phyloP scores from a whole-genome alignment of 176 grass and related monocot genomes.

The Cenchrus fungigraminus region DNA sequence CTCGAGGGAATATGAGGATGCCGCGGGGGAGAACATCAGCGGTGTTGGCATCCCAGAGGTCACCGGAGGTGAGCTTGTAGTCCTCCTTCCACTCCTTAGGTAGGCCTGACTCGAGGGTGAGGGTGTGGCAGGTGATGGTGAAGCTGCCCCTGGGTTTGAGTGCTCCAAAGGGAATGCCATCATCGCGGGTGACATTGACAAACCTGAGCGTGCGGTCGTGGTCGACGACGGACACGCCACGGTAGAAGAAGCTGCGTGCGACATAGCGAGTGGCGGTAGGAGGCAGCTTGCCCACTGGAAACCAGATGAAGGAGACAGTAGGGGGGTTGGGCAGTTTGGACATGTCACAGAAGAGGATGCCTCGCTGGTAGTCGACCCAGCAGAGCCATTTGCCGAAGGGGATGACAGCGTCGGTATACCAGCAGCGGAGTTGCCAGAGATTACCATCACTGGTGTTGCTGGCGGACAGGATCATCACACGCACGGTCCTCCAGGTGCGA shows the following conservation, averaged over 20 bases:
- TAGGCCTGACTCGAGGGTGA: neutral
- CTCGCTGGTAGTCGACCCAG: too few species aligned
- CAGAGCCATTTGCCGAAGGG: too few species aligned
- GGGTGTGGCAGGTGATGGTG: constrained; percentile 29
- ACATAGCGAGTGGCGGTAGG: neutral
- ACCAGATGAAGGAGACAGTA: neutral
- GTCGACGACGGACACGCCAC: neutral
- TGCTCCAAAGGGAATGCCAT: neutral
- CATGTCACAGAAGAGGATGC: too few species aligned
- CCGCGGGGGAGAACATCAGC: neutral
- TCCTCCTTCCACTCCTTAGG: neutral
- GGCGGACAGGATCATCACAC: too few species aligned
- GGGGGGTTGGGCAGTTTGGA: too few species aligned
- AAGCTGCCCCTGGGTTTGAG: neutral
- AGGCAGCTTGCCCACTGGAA: neutral
- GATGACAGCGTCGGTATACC: too few species aligned
- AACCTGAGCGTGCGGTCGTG: neutral
- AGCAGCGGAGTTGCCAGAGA: too few species aligned
- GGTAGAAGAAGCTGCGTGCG: neutral
- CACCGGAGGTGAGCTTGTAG: neutral
- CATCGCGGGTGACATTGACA: neutral
- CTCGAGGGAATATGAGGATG: neutral
- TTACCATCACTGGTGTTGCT: too few species aligned
- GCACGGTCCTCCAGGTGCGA: too few species aligned
- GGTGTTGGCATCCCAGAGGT: neutral